These are phyloP conservation scores for Solanum pinnatisectum DNA, from an alignment of 257 asterid species.

Conservation along the genomic window DNA sequence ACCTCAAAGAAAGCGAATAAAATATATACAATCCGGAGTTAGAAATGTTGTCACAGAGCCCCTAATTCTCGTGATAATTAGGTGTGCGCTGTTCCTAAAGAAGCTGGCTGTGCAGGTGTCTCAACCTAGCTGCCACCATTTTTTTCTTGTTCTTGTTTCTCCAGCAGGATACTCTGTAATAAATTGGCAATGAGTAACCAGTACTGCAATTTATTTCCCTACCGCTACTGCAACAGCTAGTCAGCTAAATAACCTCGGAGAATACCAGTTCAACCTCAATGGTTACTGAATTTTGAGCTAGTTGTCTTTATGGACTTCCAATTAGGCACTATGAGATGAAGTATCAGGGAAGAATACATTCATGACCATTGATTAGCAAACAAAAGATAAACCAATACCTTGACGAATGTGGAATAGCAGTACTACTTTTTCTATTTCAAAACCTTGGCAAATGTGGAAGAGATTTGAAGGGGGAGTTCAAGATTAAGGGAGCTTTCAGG, in stretches of 20 bases:
- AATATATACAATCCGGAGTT: not conserved
- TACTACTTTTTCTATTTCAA: not conserved
- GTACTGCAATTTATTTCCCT: not conserved
- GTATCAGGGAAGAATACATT: not conserved
- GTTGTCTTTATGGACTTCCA: not conserved
- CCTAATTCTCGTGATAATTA: not conserved
- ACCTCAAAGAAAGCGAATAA: not conserved
- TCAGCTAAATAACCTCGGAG: not conserved
- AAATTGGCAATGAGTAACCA: not conserved
- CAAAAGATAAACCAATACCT: not conserved
- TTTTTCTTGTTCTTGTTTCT: not conserved
- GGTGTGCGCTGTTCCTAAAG: not conserved
- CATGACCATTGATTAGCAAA: not conserved
- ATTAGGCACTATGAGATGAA: not conserved
- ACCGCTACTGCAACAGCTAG: not conserved
- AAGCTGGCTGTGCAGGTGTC: not conserved
- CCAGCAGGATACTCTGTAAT: not conserved
- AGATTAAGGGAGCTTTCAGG: not conserved
- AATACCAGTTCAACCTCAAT: not conserved
- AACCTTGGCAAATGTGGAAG: not conserved
- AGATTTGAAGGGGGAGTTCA: not conserved
- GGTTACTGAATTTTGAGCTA: not conserved
- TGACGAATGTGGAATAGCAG: not conserved
- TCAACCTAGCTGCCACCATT: conserved; percentile 2
- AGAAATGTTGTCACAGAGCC: not conserved